Evolutionary conservation across 202 grass and related monocot species (phyloP), one percentile per base, ranked within the genome.

Genomic region (Sporobolus alterniflorus): DNA sequence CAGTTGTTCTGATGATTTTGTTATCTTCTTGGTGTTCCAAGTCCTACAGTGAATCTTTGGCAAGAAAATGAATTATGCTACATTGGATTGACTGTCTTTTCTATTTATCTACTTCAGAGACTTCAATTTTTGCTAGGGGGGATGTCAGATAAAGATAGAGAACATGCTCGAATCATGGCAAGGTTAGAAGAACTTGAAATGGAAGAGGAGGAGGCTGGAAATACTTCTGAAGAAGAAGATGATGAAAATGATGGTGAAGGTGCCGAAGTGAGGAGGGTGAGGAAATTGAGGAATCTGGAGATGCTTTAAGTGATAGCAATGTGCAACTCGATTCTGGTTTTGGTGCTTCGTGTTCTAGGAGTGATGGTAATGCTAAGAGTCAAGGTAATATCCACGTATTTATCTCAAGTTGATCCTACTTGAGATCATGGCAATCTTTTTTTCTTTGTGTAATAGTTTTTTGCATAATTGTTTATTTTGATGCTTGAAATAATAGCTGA

Each of bases 181-280:
- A 92, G 85, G 67, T 77, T 99, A 86, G 87, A 89, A 56, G 91
- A 94, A 91, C 74, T 96, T 31, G 93, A 96, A 77, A 89, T 72
- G 74, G 75, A 96, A 84, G 93, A 99, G 80, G 72, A 74, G 39
- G 91, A 96, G 64, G 80, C 77, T 76, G 93, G 87, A 79, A 85
- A 33, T 86, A 44, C 78, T 77, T 94, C 85, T 34, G 83, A 80
- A 75, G 81, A 90, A 59, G 83, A 61, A 40, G 77, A 82, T 2
- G 82, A 84, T 0, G 65, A 85, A 2, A 77, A 84, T 1, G 60
- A 86, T 20, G 78, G 77, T 46, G 79, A 54, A 59, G 67, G 66
- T 71, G 72, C 61, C 78, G 73, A 83, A 78, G 76, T 57, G 79
- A 79, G 74, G 85, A 92, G 65, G 67, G 46, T 78, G 87, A 86